These are phyloP conservation scores for Litsea cubeba DNA, from an alignment of 164 flowering plant species.

Conservation along the genomic window DNA sequence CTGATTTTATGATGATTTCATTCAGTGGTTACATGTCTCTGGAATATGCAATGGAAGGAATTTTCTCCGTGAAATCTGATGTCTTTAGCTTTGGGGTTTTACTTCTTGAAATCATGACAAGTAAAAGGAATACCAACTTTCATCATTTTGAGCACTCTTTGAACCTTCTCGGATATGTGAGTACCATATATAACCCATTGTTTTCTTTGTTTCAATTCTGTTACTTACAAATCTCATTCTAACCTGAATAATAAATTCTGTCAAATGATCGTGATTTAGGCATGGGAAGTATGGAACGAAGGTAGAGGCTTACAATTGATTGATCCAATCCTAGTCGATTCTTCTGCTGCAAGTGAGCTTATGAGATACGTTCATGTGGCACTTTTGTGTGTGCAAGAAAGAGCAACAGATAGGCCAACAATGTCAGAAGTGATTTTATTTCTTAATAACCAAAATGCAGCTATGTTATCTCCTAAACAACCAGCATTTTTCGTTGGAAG, in stretches of 20 bases:
- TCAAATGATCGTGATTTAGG: background rate
- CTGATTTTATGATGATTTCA: no score
- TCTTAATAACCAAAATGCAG: background rate
- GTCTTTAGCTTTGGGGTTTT: conserved; percentile 46
- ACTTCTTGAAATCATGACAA: conserved; percentile 31
- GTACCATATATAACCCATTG: background rate
- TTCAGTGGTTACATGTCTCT: conserved; percentile 45
- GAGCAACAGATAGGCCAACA: background rate
- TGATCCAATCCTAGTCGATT: conserved; percentile 4
- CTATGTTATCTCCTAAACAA: conserved; percentile 14
- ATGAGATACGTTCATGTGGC: conserved; percentile 9
- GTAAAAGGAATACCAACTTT: conserved; percentile 19
- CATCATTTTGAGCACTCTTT: background rate
- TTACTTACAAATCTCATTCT: background rate
- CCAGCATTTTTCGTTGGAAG: conserved; percentile 13
- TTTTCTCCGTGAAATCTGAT: conserved; percentile 42
- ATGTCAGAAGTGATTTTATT: conserved; percentile 6
- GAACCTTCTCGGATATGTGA: conserved; percentile 2
- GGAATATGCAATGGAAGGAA: conserved; percentile 34
- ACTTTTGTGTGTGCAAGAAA: conserved; percentile 10
- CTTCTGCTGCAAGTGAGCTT: background rate
- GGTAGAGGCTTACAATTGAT: conserved; percentile 10
- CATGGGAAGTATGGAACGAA: conserved; percentile 9
- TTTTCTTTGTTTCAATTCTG: background rate
- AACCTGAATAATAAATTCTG: background rate